Base-by-base conservation (phyloP, 2,329 filamentous ascomycete genomes). In the Penicillium frequentans region DNA sequence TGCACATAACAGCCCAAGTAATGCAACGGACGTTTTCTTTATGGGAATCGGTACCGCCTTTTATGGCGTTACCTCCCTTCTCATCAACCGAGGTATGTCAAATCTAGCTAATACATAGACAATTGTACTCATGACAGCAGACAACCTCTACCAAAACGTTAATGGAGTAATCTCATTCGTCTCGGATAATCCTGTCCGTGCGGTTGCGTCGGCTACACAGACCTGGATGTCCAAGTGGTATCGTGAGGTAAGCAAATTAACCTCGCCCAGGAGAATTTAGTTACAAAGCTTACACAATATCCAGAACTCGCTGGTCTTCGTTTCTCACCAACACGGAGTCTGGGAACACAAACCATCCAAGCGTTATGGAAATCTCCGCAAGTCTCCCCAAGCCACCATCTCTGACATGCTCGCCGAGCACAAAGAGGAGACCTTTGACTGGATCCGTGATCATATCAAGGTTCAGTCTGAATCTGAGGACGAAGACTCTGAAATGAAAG, bases 21-120 rank as follows among this genome's bases (percentile, higher is more conserved):
- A 88, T 2, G 81, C 84, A 0, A 86, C 88, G 6, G 86, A 93
- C 52, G 85, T 98, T 16, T 90, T 96, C 70, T 80, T 99, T 23
- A 82, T 99, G 70, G 93, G 95, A 0, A 86, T 96, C 1, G 95
- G 95, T n/a, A 88, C 91, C 66, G 90, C 95, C 1, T 96, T 95
- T 68, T 80, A 90, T 3, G 92, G 91, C 1, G 84, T 97, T 48
- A 88, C 95, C 56, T 84, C 93, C 55, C 84, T 98, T 5, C 80
- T 98, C 6, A 88, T 88, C 10, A 88, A 88, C 64, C 82, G 91
- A 77, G 86, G 90, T 90, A 81, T 57, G 74, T 64, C 47, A 3
- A 29, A 39, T n/a, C 24, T 14, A 24, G 29, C n/a, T 10, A n/a
- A 31, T 8, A 47, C 13, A n/a, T 49, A 16, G 9, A 14, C 21